phyloP scores from a whole-genome alignment of 306 rosid species.

The Glycine tomentella region DNA sequence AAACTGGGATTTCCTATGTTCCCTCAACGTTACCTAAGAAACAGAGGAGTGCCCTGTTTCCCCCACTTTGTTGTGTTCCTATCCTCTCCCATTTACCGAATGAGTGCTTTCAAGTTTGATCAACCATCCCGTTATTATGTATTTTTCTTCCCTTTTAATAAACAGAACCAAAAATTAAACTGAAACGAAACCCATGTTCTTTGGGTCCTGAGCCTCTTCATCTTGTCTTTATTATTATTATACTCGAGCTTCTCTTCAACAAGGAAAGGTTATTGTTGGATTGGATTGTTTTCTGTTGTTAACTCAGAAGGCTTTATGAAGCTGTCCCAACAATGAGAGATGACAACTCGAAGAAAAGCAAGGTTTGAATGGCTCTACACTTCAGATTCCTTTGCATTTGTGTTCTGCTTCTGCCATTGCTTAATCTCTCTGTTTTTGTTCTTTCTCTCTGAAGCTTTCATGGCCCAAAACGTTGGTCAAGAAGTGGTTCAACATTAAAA shows the following conservation, averaged over 20 bases:
- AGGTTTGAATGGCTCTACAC: conserved; percentile 67
- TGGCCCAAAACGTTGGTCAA: conserved; percentile 97
- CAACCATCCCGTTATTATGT: conserved; percentile 12
- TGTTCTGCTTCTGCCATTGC: conserved; percentile 36
- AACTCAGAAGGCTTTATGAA: conserved; percentile 69
- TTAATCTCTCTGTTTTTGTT: conserved; percentile 40
- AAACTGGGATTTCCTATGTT: conserved; percentile 52
- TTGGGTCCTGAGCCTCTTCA: not conserved
- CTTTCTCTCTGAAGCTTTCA: conserved; percentile 74
- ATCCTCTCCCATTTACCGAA: too few species aligned
- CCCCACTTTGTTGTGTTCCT: conserved; percentile 21
- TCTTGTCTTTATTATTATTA: not conserved
- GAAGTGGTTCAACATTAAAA: conserved; percentile 97
- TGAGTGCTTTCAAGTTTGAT: conserved; percentile 27
- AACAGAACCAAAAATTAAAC: conserved; percentile 21
- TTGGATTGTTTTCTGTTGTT: conserved; percentile 38
- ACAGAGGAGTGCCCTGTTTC: conserved; percentile 41
- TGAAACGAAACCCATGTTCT: conserved; percentile 29
- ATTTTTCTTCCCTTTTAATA: conserved; percentile 9
- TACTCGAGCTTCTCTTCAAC: not conserved
- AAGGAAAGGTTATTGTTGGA: not conserved
- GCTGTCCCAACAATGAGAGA: conserved; percentile 93
- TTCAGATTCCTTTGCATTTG: conserved; percentile 43
- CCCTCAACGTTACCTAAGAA: conserved; percentile 40
- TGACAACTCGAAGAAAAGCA: conserved; percentile 94